These are phyloP conservation scores for Fusarium acutatum DNA, from an alignment of 2,329 filamentous ascomycete species.

Conservation along the genomic window DNA sequence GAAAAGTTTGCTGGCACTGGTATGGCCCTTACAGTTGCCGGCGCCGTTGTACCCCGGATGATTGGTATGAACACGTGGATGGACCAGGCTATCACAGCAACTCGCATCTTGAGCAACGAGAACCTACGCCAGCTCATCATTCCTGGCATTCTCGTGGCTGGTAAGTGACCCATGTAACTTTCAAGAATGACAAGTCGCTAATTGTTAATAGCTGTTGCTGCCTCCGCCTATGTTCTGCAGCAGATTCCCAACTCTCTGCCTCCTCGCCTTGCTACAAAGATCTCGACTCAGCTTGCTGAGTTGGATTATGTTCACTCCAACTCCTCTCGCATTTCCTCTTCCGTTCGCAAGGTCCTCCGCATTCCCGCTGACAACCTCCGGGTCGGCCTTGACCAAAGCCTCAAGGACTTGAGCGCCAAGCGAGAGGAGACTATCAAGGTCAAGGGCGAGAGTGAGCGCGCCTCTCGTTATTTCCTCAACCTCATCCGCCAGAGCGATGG, in stretches of 20 bases:
- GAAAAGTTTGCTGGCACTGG: constrained; percentile 95
- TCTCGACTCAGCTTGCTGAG: constrained; percentile 78
- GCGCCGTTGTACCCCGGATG: constrained; percentile 82
- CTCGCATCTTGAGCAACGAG: constrained; percentile 81
- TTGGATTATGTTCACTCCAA: constrained; percentile 96
- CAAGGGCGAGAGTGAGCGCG: constrained; percentile 83
- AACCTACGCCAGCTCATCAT: constrained; percentile 83
- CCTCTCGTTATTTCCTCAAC: constrained; percentile 89
- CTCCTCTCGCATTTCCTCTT: constrained; percentile 80
- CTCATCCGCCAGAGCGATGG: constrained; percentile 73
- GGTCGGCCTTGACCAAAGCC: constrained; percentile 81
- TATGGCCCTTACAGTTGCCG: constrained; percentile 91
- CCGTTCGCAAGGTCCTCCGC: constrained; percentile 88
- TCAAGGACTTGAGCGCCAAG: constrained; percentile 82
- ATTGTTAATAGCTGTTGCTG: constrained; percentile 69
- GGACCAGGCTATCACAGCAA: constrained; percentile 83
- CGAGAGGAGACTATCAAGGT: constrained; percentile 86
- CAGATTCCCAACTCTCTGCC: constrained; percentile 92
- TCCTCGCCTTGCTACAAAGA: constrained; percentile 83
- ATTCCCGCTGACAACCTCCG: constrained; percentile 88
- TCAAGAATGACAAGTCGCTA: neutral
- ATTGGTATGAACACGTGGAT: constrained; percentile 89
- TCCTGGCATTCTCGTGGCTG: constrained; percentile 79
- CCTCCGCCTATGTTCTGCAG: constrained; percentile 80
- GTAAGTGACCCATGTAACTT: constrained; percentile 60